phyloP scores from a whole-genome alignment of 208 protist genomes.

The Trypanosoma boissoni region DNA sequence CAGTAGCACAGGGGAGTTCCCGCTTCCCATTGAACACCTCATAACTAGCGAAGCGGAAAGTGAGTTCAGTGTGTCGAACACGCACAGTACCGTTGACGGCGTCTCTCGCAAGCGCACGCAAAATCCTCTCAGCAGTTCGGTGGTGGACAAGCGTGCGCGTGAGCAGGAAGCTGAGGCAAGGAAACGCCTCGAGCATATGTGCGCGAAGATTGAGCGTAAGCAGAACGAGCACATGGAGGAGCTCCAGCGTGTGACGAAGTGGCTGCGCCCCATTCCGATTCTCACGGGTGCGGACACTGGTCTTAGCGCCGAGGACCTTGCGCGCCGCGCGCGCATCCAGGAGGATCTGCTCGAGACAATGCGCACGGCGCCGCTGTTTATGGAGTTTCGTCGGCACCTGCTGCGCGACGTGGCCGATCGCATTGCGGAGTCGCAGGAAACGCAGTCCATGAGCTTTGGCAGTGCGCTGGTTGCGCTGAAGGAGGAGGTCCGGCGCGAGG shows the following conservation, averaged over 20 bases:
- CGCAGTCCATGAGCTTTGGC: slow-evolving; percentile 56
- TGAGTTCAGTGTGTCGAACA: too few relatives aligned
- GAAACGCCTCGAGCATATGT: slow-evolving; percentile 18
- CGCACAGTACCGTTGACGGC: background rate
- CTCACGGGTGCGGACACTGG: background rate
- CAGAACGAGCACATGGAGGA: slow-evolving; percentile 13
- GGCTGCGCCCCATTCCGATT: slow-evolving; percentile 1
- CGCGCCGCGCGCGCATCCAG: too few relatives aligned
- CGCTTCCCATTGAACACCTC: too few relatives aligned
- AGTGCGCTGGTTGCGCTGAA: slow-evolving; percentile 37
- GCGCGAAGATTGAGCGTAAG: slow-evolving; percentile 3
- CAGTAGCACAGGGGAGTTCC: too few relatives aligned
- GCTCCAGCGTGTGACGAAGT: slow-evolving; percentile 14
- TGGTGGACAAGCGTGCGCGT: slow-evolving; percentile 1
- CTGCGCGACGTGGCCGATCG: slow-evolving; percentile 69
- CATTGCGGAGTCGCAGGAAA: slow-evolving; percentile 35
- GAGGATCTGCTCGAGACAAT: slow-evolving; percentile 34
- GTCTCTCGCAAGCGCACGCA: slow-evolving; percentile 1
- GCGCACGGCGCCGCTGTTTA: slow-evolving; percentile 57
- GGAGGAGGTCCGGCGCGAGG: slow-evolving; percentile 22
- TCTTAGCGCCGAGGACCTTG: background rate
- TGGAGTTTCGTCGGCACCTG: slow-evolving; percentile 67
- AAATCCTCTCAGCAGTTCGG: background rate
- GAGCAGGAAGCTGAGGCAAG: background rate
- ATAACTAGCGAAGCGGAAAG: too few relatives aligned